Conservation (phyloP, 2,329 filamentous ascomycete genomes). For the Talaromyces piceae region DNA sequence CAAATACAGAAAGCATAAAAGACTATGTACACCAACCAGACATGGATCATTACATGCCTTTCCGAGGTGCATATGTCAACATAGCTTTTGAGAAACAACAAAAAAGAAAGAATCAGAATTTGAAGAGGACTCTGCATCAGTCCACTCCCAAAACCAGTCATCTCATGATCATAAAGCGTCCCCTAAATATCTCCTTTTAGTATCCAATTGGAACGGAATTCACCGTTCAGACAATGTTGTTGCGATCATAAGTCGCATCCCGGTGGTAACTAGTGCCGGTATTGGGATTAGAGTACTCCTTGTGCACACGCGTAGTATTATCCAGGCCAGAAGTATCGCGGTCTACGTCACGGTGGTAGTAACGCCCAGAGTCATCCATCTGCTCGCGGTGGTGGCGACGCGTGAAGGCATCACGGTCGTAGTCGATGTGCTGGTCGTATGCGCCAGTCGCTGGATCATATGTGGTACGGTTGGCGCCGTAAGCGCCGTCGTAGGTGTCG, state of each 20-base stretch:
- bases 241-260: constrained; percentile 21
- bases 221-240: constrained; percentile 4
- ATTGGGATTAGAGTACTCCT: constrained; percentile 28
- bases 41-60: background rate
- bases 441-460: constrained; percentile 16
- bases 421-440: constrained; percentile 30
- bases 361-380: constrained; percentile 22
- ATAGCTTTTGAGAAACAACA: background rate
- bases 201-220: constrained; percentile 5
- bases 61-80: background rate
- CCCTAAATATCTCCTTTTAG: background rate
- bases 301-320: constrained; percentile 22
- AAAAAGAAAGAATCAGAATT: background rate
- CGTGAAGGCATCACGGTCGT: constrained; percentile 18
- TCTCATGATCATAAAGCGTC: background rate
- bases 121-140: background rate
- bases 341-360: constrained; percentile 28
- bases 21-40: background rate
- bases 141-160: background rate
- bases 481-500: constrained; percentile 1
- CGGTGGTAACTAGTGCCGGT: constrained; percentile 27
- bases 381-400: constrained; percentile 26
- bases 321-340: constrained; percentile 17
- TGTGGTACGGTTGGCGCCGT: constrained; percentile 12
- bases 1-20: background rate